Base-by-base conservation (phyloP, 2,329 filamentous ascomycete genomes). In the Tolypocladium amazonense region DNA sequence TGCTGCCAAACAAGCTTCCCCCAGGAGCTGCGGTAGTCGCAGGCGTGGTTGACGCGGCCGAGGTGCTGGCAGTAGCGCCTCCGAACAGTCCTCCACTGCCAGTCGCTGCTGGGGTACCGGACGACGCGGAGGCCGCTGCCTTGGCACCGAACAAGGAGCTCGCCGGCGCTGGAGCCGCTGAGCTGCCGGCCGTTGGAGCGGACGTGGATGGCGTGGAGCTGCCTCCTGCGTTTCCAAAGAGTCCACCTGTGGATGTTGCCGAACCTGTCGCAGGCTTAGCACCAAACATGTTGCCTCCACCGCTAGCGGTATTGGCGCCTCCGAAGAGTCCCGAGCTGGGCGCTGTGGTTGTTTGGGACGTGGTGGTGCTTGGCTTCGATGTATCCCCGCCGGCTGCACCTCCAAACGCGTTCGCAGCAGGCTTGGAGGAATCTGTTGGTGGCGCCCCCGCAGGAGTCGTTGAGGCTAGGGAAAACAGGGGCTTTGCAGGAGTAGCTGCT, bases 391-490 rank as follows among this genome's bases (percentile, higher is more conserved):
- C 30, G 30, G 18, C 50, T n/a, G 33, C 11, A 12, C 8, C 9
- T 35, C 50, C 50, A 14, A 53, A 53, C 4, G 61, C 58, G 15
- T 60, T 60, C 27, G 64, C 62, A 43, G 63, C 62, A 58, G 71
- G 63, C 60, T 71, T 71, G n/a, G 70, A 64, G 27, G 68, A 63
- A 58, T 72, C 75, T 6, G 73, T 66, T 0, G 81, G 80, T 59
- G 81, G 81, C n/a, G 78, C 76, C 41, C 81, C 81, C 27, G 81
- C 81, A 2, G 60, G 60, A 3, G 60, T 61, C 2, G 81, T 83
- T 23, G 81, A 83, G 58, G 75, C 72, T 39, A 81, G 65, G n/a
- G 70, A 65, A 59, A 82, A 77, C 58, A 74, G 61, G 20, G 79
- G 76, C 68, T 82, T 83, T n/a, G 73, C 72, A 30, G 73, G 70